Evolutionary conservation across 495 filamentous ascomycete species (phyloP).

Genomic region (Coniosporium apollinis): DNA sequence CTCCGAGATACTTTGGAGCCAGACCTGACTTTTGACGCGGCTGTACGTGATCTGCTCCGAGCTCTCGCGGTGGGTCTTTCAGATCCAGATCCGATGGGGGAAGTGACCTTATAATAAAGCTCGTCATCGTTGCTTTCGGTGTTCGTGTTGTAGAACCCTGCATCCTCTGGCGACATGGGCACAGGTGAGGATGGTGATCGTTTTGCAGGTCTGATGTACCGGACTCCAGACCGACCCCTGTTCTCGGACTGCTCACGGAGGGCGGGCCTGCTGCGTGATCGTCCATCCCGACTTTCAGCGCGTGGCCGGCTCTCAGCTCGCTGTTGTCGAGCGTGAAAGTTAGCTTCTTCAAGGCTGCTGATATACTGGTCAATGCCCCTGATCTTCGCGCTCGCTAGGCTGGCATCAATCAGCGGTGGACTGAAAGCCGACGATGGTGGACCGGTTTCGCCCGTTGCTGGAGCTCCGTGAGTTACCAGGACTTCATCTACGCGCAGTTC

Average conservation of each 20-base stretch:
- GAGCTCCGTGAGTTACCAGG: too few species aligned
- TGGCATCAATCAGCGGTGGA: slow-evolving; percentile 21
- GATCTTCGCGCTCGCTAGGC: slow-evolving; percentile 24
- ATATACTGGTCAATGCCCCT: slow-evolving; percentile 74
- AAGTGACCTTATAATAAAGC: slow-evolving; percentile 25
- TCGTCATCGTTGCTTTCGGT: slow-evolving; percentile 28
- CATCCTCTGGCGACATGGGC: slow-evolving; percentile 84
- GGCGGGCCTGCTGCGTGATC: slow-evolving; percentile 27
- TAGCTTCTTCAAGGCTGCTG: slow-evolving; percentile 65
- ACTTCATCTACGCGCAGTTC: slow-evolving; percentile 28
- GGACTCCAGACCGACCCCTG: slow-evolving; percentile 41
- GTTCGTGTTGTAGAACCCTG: slow-evolving; percentile 22
- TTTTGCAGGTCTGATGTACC: slow-evolving; percentile 67
- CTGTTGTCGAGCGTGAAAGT: slow-evolving; percentile 39
- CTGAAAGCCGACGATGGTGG: too few species aligned
- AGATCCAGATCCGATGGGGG: slow-evolving; percentile 21
- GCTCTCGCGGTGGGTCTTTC: slow-evolving; percentile 8
- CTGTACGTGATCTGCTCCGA: slow-evolving; percentile 5
- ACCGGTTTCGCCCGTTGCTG: too few species aligned
- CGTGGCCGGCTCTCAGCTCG: slow-evolving; percentile 30
- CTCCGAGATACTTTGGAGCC: slow-evolving; percentile 12
- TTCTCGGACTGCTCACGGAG: slow-evolving; percentile 47
- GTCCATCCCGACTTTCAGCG: slow-evolving; percentile 33
- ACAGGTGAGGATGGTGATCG: slow-evolving; percentile 79
- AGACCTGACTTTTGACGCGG: slow-evolving; percentile 9